A percentile compares a stretch with the other conserved stretches of the same genome.
Conservation (phyloP, 352 stramenopile genomes). For the Phytopythium sindhum region DNA sequence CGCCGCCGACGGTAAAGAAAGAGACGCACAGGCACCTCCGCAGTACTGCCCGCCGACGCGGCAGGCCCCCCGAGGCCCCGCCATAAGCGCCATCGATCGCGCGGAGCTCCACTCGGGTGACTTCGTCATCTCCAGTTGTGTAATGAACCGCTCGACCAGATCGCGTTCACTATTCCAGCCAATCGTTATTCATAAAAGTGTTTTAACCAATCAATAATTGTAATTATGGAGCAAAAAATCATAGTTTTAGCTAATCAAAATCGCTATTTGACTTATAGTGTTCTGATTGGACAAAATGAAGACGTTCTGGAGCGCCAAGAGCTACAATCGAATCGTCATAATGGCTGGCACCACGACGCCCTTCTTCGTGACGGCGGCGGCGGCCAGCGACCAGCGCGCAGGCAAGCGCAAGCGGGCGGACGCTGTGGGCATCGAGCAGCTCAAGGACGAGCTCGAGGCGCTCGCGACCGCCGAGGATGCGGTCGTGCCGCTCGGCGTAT, state of each 20-base stretch:
- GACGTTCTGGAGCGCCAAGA: neutral
- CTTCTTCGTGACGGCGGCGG: constrained; percentile 41
- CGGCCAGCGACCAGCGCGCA: constrained; percentile 8
- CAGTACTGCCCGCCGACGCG: neutral
- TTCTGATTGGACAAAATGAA: neutral
- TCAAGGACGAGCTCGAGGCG: constrained; percentile 37
- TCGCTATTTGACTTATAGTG: neutral
- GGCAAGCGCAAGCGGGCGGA: constrained; percentile 27
- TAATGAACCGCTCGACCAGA: neutral
- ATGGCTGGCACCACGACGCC: constrained; percentile 49
- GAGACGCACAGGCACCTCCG: too few relatives aligned
- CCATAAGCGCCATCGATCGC: constrained; percentile 2
- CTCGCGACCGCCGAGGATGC: constrained; percentile 31
- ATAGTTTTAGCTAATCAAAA: constrained; percentile 1
- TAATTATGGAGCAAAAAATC: too few relatives aligned
- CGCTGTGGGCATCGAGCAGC: constrained; percentile 13
- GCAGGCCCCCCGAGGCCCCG: neutral
- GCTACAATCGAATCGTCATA: constrained; percentile 10
- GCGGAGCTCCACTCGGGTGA: constrained; percentile 19
- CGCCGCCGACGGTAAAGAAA: neutral
- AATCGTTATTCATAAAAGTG: constrained; percentile 12
- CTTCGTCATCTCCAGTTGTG: constrained; percentile 74
- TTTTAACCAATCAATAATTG: constrained; percentile 24
- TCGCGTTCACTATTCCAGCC: constrained; percentile 14
- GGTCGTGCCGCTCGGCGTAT: constrained; percentile 43